These are phyloP conservation scores for Rehmannia glutinosa DNA, from an alignment of 257 asterid species.

Conservation along the genomic window DNA sequence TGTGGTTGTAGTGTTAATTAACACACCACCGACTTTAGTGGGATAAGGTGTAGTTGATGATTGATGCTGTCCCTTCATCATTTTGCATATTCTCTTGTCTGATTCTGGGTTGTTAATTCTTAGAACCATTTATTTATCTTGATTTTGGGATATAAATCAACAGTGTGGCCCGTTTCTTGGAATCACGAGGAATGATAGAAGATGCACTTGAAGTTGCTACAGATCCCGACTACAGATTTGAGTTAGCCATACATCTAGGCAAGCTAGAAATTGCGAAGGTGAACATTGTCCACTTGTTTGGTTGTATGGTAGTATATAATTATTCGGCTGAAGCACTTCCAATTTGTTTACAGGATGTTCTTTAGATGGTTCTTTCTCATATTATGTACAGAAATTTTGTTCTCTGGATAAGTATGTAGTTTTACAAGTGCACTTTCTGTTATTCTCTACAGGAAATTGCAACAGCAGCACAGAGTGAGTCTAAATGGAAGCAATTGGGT, in stretches of 20 bases:
- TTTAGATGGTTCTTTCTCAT: constrained; percentile 5
- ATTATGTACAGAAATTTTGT: neutral
- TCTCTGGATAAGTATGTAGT: neutral
- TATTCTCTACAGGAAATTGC: constrained; percentile 76
- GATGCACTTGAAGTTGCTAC: constrained; percentile 94
- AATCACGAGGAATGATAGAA: constrained; percentile 90
- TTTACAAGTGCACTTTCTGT: constrained; percentile 12
- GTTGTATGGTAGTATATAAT: neutral
- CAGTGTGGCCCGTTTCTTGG: constrained; percentile 94
- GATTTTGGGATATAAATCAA: constrained; percentile 11
- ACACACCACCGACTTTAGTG: too few species aligned
- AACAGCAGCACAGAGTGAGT: constrained; percentile 63
- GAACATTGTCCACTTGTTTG: constrained; percentile 14
- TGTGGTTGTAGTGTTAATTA: too few species aligned
- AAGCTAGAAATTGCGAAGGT: constrained; percentile 88
- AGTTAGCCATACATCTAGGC: constrained; percentile 87
- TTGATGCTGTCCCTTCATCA: neutral
- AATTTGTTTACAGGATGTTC: neutral
- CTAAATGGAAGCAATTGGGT: constrained; percentile 98
- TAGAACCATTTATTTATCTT: neutral
- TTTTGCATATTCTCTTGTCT: constrained; percentile 10
- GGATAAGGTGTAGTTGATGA: too few species aligned
- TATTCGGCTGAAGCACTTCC: neutral
- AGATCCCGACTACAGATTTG: constrained; percentile 94
- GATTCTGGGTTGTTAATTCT: neutral